Conservation (phyloP, 306 rosid species). For the Castanea sativa region DNA sequence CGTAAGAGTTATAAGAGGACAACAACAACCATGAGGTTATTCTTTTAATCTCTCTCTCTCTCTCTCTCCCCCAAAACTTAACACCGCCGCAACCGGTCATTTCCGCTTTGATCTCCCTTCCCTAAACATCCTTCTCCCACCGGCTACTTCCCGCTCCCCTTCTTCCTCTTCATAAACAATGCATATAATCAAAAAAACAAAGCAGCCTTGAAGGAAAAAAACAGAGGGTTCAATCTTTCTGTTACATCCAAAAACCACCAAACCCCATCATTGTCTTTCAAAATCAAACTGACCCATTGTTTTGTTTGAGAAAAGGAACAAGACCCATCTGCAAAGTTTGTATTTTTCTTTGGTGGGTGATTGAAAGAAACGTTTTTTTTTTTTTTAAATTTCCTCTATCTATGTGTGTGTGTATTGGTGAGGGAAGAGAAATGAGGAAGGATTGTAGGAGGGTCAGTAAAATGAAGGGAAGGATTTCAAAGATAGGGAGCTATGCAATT, state of each 20-base stretch:
- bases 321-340: neutral
- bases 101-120: neutral
- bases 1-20: too few relatives aligned
- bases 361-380: neutral
- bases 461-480: slow-evolving; percentile 70
- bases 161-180: neutral
- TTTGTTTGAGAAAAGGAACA: neutral
- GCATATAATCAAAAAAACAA: neutral
- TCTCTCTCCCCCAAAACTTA: neutral
- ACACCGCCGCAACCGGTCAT: neutral
- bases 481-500: slow-evolving; percentile 78
- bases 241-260: neutral
- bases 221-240: neutral
- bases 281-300: neutral
- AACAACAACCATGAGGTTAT: slow-evolving; percentile 14
- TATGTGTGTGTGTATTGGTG: slow-evolving; percentile 19
- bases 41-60: neutral
- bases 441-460: slow-evolving; percentile 35
- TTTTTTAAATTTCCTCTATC: too few relatives aligned
- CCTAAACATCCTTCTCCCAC: neutral
- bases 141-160: neutral
- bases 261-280: neutral
- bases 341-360: slow-evolving; percentile 1
- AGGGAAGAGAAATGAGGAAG: slow-evolving; percentile 41
- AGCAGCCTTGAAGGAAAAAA: neutral